These are phyloP conservation scores for Allantophomopsis cytisporea DNA, from an alignment of 2,329 filamentous ascomycete species.

Conservation along the genomic window DNA sequence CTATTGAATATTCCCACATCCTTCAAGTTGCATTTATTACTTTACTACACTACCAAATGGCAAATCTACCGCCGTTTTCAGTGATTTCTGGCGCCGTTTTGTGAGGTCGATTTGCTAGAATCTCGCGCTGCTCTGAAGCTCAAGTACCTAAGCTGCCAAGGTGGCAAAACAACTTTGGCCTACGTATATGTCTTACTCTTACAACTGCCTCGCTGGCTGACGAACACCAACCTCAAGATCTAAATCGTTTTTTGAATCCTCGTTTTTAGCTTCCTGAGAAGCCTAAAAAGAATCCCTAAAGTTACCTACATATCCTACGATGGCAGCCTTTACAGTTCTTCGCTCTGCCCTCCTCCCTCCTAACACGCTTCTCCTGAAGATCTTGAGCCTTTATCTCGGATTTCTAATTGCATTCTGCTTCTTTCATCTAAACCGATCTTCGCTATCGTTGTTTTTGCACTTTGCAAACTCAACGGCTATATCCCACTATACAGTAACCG, in stretches of 20 bases:
- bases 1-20: too few relatives aligned
- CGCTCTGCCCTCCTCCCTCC: neutral
- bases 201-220: neutral
- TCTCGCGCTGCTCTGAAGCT: constrained; percentile 3
- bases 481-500: constrained; percentile 4
- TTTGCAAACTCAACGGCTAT: constrained; percentile 3
- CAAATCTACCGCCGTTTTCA: constrained; percentile 1
- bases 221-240: neutral
- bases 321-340: neutral
- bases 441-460: neutral
- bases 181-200: constrained; percentile 1
- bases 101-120: constrained; percentile 1
- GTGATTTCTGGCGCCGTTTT: constrained; percentile 1
- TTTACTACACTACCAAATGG: neutral
- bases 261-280: constrained; percentile 1
- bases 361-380: too few relatives aligned
- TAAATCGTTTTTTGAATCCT: neutral
- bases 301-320: too few relatives aligned
- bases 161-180: constrained; percentile 6
- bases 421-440: neutral
- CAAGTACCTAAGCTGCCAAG: constrained; percentile 8
- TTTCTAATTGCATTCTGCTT: too few relatives aligned
- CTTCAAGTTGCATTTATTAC: too few relatives aligned
- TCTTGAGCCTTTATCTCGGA: too few relatives aligned
- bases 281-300: too few relatives aligned